Conservation (phyloP, 495 filamentous ascomycete species). For the Penicillium steckii region DNA sequence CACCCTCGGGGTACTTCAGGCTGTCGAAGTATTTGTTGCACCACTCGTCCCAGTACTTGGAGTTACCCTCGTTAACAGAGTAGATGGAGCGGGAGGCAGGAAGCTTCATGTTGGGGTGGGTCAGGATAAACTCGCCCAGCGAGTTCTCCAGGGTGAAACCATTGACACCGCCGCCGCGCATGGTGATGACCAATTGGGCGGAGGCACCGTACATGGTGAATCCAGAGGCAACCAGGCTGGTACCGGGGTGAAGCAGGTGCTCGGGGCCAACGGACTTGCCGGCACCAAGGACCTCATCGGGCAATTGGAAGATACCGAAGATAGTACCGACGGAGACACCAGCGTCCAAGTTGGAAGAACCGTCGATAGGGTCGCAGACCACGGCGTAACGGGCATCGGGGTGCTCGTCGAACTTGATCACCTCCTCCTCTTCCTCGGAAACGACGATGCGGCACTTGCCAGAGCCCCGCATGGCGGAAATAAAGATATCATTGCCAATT, state of each 20-base stretch:
- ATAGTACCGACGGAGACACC: constrained; percentile 98
- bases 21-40: constrained; percentile 85
- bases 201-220: constrained; percentile 99
- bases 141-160: constrained; percentile 96
- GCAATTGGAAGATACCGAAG: constrained; percentile 89
- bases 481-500: constrained; percentile 96
- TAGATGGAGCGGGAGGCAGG: constrained; percentile 83
- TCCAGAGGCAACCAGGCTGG: constrained; percentile 86
- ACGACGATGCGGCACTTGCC: constrained; percentile 88
- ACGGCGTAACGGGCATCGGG: constrained; percentile 87
- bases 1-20: constrained; percentile 72
- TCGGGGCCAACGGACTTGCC: constrained; percentile 63
- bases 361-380: constrained; percentile 96
- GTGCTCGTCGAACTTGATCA: constrained; percentile 81
- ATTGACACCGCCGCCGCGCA: constrained; percentile 90
- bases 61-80: constrained; percentile 98
- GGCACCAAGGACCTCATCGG: constrained; percentile 62
- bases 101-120: constrained; percentile 90
- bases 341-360: constrained; percentile 94
- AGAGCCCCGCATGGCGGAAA: constrained; percentile 87
- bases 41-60: constrained; percentile 89
- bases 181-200: constrained; percentile 93
- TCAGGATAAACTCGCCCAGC: constrained; percentile 97
- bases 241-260: constrained; percentile 83
- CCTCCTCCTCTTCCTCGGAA: constrained; percentile 93